Evolutionary conservation across 352 stramenopile genomes (phyloP), one percentile per base, ranked within the genome.

Genomic region (Phytophthora cryptogea): DNA sequence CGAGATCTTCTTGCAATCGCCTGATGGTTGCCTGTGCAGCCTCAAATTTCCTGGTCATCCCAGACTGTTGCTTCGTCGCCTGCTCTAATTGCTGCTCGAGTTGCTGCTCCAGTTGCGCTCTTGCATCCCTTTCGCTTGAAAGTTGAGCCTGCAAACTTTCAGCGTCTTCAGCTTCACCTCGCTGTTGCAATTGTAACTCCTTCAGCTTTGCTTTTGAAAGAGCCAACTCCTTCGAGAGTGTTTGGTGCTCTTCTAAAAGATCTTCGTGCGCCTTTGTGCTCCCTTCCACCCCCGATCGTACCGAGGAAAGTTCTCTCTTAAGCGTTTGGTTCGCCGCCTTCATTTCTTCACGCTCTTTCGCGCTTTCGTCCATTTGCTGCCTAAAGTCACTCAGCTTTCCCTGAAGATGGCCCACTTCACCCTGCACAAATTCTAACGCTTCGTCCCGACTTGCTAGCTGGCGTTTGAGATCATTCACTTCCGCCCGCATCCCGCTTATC

Each of bases 1-100:
- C 32, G 32, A 85, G 20, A 16, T 78, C 68, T 41, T 78, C 56
- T 54, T 79, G 59, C 11, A 88, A 53, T 54, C 56, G 53, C 20
- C 36, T 37, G 35, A 75, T 63, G 7, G 49, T 60, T 28, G 58
- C 42, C 36, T 72, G 67, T 14, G 51, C 70, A 39, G 60, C 68
- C 30, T 74, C 65, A 1, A 88, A 64, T 44, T 76, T 68, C 28
- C 62, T 67, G 7, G 31, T 44, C 26, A 54, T 46, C 10, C 16
- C 61, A 8, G 47, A 47, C 8, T 72, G 47, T 23, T 78, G 56
- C 30, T 69, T 59, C 27, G 35, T 61, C 47, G 37, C 31, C 49
- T 61, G 47, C 42, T 69, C 51, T 27, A 78, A 43, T 36, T 78
- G 65, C 16, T 65, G 51, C 20, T 65, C 41, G 5, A 72, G 27